These are phyloP conservation scores for Aspergillus sparsus DNA, from an alignment of 495 filamentous ascomycete genomes.

Conservation along the genomic window DNA sequence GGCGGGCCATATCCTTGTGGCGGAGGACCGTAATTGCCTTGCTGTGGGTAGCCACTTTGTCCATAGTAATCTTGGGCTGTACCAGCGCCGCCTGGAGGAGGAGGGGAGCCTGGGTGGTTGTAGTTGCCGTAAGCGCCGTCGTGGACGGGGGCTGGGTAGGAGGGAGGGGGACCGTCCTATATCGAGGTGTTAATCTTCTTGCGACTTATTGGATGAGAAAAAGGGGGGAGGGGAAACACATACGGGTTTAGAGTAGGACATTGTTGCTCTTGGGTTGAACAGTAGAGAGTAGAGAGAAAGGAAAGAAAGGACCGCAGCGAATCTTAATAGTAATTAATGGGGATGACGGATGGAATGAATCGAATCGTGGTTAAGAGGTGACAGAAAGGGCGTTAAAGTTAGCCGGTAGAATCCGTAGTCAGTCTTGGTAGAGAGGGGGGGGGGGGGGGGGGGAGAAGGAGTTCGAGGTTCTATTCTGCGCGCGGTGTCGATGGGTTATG, in stretches of 20 bases:
- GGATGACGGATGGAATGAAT: too few relatives aligned
- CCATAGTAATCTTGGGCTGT: constrained; percentile 34
- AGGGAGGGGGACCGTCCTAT: constrained; percentile 44
- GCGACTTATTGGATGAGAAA: not conserved
- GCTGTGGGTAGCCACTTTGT: constrained; percentile 23
- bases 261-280: constrained; percentile 18
- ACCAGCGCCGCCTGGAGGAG: constrained; percentile 26
- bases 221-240: constrained; percentile 9
- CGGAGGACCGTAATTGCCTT: constrained; percentile 25
- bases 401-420: too few relatives aligned
- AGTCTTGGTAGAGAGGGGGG: too few relatives aligned
- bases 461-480: not conserved
- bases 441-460: too few relatives aligned
- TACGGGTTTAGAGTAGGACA: constrained; percentile 46
- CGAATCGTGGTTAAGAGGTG: too few relatives aligned
- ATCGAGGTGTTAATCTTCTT: constrained; percentile 12
- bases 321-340: too few relatives aligned
- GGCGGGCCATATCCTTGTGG: constrained; percentile 37
- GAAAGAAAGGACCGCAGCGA: too few relatives aligned
- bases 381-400: too few relatives aligned
- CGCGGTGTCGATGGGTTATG: too few relatives aligned
- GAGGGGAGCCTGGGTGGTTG: constrained; percentile 27
- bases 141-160: constrained; percentile 39
- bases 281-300: not conserved
- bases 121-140: constrained; percentile 31